Conservation (phyloP, 164 flowering plant genomes). For the Akebia trifoliata region DNA sequence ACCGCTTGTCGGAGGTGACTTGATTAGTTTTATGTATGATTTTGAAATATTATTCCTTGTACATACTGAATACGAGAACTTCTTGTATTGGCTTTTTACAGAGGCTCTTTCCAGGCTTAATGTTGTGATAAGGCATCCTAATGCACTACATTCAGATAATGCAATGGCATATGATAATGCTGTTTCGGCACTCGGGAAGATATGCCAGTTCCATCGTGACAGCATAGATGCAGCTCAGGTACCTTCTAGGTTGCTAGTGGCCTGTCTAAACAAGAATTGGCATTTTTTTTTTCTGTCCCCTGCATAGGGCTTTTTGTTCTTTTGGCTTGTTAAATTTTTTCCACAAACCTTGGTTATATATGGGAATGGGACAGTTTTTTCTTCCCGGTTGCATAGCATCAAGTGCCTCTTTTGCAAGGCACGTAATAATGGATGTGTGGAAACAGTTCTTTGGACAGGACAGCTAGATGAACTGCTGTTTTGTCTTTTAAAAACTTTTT, state of each 20-base stretch:
- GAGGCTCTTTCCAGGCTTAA: conserved; percentile 93
- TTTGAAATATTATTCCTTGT: neutral
- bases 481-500: no score
- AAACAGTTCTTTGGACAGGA: no score
- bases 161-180: conserved; percentile 66
- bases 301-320: no score
- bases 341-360: no score
- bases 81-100: conserved; percentile 32
- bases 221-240: conserved; percentile 60
- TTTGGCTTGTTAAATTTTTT: no score
- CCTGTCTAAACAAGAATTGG: no score
- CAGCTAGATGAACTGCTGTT: no score
- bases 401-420: no score
- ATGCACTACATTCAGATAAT: conserved; percentile 44
- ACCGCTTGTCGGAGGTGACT: conserved; percentile 88
- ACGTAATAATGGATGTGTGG: no score
- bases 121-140: conserved; percentile 51
- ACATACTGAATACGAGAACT: neutral
- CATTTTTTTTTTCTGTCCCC: no score
- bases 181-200: conserved; percentile 73
- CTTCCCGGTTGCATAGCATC: no score
- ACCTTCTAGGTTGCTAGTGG: conserved; percentile 3
- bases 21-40: neutral
- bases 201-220: conserved; percentile 61
- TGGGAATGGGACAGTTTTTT: no score